Evolutionary conservation across 306 rosid genomes (phyloP).

Genomic region (Inga oerstediana): DNA sequence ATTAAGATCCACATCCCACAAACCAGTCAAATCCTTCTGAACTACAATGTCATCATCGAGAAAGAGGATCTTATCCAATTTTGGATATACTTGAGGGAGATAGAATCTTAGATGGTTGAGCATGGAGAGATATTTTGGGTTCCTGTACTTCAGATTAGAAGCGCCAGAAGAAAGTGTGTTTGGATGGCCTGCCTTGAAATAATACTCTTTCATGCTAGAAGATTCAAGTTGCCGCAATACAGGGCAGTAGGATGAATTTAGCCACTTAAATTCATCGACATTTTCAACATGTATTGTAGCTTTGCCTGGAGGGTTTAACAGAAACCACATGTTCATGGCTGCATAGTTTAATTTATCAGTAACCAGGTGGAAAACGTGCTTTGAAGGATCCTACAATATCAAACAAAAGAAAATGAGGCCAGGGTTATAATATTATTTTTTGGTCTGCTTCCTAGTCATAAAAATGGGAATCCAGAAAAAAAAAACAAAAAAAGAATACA

Average conservation of each 20-base stretch:
- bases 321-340: slow-evolving; percentile 99
- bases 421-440: slow-evolving; percentile 10
- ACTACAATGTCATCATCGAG: slow-evolving; percentile 98
- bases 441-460: not conserved
- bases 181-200: slow-evolving; percentile 92
- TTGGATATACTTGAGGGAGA: slow-evolving; percentile 95
- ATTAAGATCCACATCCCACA: slow-evolving; percentile 80
- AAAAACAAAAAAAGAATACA: not conserved
- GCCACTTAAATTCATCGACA: slow-evolving; percentile 94
- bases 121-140: slow-evolving; percentile 97
- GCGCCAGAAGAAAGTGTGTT: slow-evolving; percentile 68
- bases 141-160: slow-evolving; percentile 94
- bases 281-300: slow-evolving; percentile 89
- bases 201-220: slow-evolving; percentile 88
- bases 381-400: slow-evolving; percentile 84
- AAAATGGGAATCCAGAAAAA: slow-evolving; percentile 16
- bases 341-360: slow-evolving; percentile 92
- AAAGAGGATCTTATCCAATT: slow-evolving; percentile 86
- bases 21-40: slow-evolving; percentile 90
- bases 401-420: slow-evolving; percentile 37
- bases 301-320: slow-evolving; percentile 93
- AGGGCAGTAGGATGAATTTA: slow-evolving; percentile 94
- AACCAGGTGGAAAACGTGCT: slow-evolving; percentile 95
- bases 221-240: slow-evolving; percentile 92
- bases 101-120: slow-evolving; percentile 95